These are phyloP conservation scores for Coix lacrymajobi DNA, from an alignment of 176 grass and related monocot genomes.

Conservation along the genomic window DNA sequence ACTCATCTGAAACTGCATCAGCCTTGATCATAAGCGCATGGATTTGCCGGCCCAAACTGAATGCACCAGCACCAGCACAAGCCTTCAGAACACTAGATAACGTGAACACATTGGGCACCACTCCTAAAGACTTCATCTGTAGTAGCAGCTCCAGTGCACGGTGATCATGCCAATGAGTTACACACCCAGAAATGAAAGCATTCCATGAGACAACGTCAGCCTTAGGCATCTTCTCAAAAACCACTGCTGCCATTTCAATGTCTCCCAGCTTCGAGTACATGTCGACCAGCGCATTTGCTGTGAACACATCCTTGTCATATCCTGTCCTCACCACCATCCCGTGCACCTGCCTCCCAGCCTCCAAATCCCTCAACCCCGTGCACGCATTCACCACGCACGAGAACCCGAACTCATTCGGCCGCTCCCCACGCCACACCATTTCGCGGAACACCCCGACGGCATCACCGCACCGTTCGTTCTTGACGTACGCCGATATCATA, in stretches of 20 bases:
- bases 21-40: constrained; percentile 78
- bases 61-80: constrained; percentile 49
- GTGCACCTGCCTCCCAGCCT: constrained; percentile 50
- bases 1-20: constrained; percentile 49
- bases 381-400: constrained; percentile 79
- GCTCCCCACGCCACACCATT: constrained; percentile 49
- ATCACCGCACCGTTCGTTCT: constrained; percentile 54
- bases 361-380: constrained; percentile 44
- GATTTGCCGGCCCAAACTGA: constrained; percentile 72
- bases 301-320: constrained; percentile 56
- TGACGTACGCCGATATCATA: constrained; percentile 62
- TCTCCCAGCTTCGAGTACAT: constrained; percentile 77
- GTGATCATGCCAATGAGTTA: constrained; percentile 62
- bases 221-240: constrained; percentile 46
- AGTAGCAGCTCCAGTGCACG: constrained; percentile 53
- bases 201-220: constrained; percentile 82
- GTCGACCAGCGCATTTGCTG: constrained; percentile 60
- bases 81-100: constrained; percentile 75
- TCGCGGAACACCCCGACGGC: constrained; percentile 47
- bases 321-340: constrained; percentile 48
- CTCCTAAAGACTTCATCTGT: constrained; percentile 54
- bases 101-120: constrained; percentile 60
- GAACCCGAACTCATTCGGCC: constrained; percentile 66
- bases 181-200: constrained; percentile 67
- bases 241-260: constrained; percentile 31